Evolutionary conservation across 1,284 basidiomycete species (phyloP), one percentile per base, ranked within the genome.

Genomic region (Flammula alnicola): DNA sequence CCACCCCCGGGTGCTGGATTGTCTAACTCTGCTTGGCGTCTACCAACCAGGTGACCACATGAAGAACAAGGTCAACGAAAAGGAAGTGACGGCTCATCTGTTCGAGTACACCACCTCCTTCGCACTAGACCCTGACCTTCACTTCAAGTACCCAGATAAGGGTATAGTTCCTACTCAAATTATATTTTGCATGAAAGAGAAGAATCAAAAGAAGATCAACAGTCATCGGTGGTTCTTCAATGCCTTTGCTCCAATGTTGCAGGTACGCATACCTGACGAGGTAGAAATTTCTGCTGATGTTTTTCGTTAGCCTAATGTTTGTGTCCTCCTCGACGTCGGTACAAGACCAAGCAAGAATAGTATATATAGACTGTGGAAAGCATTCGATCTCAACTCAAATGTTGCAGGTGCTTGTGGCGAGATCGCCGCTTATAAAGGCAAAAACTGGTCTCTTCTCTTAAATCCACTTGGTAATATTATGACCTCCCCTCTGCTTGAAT

Each of bases 31-130:
- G 5, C 77, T 92, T 5, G 89, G 90, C 9, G 86, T 90, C 31
- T 91, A 89, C 61, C 89, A 91, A 63, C 79, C 79, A 4, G 83
- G 82, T 6, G 89, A 91, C 44, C 83, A 86, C 61, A 98, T 97
- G 85, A 93, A 93, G 65, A 95, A 93, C 67, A 81, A 80, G 61
- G 87, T 98, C 61, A 91, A 95, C 66, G 86, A 88, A 49, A 87
- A 91, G 60, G 81, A 88, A 20, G 95, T 98, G 10, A 91, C 91
- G 1, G 95, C 95, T 1, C 96, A 99, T 73, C 66, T 98, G 16
- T 99, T 95, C 69, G 96, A 99, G 72, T 94, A 94, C 64, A 98
- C 95, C 0, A 91, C 95, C 0, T 91, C 92, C 31, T 94, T 98
- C 62, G 91, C 82, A 1, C 76, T 98, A 36, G 93, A 95, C 66